phyloP scores from a whole-genome alignment of 345 rosid species.

The Gossypium arboreum region DNA sequence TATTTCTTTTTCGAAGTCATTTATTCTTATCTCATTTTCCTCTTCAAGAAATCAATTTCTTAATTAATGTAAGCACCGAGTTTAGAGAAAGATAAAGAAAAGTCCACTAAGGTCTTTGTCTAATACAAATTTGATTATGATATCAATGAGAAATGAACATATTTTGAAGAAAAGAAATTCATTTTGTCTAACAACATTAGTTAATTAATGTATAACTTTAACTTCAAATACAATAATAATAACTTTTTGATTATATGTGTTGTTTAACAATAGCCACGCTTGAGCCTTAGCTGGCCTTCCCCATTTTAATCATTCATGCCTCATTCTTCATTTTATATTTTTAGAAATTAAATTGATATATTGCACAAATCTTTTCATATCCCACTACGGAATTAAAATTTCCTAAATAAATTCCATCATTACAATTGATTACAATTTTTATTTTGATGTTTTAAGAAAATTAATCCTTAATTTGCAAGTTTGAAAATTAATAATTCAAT shows the following conservation, averaged over 20 bases:
- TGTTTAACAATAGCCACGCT: not conserved
- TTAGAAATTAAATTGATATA: not conserved
- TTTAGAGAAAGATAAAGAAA: not conserved
- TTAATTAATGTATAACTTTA: not conserved
- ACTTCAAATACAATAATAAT: too few relatives aligned
- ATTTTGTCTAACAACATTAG: not conserved
- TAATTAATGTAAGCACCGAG: not conserved
- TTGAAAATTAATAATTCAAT: too few relatives aligned
- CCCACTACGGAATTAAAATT: not conserved
- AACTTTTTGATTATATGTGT: not conserved
- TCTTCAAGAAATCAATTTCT: not conserved
- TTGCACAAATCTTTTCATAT: not conserved
- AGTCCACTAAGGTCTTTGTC: not conserved
- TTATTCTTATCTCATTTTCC: not conserved
- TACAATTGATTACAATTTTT: too few relatives aligned
- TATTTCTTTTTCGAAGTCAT: too few relatives aligned
- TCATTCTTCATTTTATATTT: not conserved
- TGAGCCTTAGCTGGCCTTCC: slow-evolving; percentile 3
- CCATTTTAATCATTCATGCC: not conserved
- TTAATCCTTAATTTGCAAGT: too few relatives aligned
- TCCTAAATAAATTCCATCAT: not conserved
- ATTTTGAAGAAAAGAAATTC: slow-evolving; percentile 10
- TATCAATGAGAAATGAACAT: not conserved
- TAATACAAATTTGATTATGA: not conserved
- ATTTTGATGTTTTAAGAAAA: too few relatives aligned